phyloP scores from a whole-genome alignment of 805 yeast species.

The Schwanniomyces occidentalis region DNA sequence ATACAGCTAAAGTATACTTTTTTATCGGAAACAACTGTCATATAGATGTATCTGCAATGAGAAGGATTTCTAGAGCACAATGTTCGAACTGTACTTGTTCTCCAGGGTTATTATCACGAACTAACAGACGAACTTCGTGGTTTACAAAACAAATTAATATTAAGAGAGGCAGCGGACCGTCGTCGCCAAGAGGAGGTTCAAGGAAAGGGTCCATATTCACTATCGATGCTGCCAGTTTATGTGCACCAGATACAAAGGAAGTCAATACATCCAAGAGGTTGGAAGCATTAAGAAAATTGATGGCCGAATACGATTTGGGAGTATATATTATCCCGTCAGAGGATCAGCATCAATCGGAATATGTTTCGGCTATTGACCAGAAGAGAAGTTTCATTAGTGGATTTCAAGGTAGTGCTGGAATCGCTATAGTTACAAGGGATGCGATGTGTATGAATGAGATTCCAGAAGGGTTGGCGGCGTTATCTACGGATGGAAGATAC shows the following conservation, averaged over 20 bases:
- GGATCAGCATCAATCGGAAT: slow-evolving; percentile 67
- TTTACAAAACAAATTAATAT: slow-evolving; percentile 45
- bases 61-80: slow-evolving; percentile 40
- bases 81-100: slow-evolving; percentile 83
- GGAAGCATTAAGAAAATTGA: slow-evolving; percentile 56
- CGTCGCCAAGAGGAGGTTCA: slow-evolving; percentile 28
- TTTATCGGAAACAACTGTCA: no score
- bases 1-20: no score
- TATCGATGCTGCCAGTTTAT: slow-evolving; percentile 41
- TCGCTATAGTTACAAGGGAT: slow-evolving; percentile 58
- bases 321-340: slow-evolving; percentile 62
- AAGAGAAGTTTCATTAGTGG: slow-evolving; percentile 58
- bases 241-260: slow-evolving; percentile 45
- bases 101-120: slow-evolving; percentile 74
- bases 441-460: slow-evolving; percentile 47
- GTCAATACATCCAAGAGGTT: slow-evolving; percentile 68
- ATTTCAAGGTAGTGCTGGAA: slow-evolving; percentile 62
- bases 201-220: slow-evolving; percentile 44
- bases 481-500: slow-evolving; percentile 63
- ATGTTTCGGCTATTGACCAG: slow-evolving; percentile 54
- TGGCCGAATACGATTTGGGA: slow-evolving; percentile 47
- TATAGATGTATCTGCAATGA: slow-evolving; percentile 17
- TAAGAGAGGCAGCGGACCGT: slow-evolving; percentile 23
- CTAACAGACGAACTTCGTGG: slow-evolving; percentile 57
- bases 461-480: slow-evolving; percentile 57